Percentiles rank a stretch among this genome's conserved stretches.
Evolutionary conservation across 2,329 filamentous ascomycete genomes (phyloP).

Genomic region (Aspergillus hiratsukae): DNA sequence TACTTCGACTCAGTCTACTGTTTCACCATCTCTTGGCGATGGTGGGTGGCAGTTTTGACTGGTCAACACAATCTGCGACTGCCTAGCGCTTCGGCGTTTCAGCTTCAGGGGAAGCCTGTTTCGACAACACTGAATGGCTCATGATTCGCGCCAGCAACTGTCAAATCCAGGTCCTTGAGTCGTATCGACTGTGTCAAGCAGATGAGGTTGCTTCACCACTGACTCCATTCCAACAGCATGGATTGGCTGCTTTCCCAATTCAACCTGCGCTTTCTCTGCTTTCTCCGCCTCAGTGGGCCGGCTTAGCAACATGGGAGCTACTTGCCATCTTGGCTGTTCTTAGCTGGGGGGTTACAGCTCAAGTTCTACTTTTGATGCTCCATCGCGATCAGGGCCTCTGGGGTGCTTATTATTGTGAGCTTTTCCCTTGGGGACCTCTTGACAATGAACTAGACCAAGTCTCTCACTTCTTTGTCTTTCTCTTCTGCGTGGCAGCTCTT

Average conservation of each 20-base stretch:
- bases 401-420: background rate
- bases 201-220: slow-evolving; percentile 7
- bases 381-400: background rate
- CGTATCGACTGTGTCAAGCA: slow-evolving; percentile 14
- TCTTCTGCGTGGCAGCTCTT: background rate
- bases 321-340: background rate
- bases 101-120: background rate
- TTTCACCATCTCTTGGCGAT: too few relatives aligned
- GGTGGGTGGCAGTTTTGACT: background rate
- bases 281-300: background rate
- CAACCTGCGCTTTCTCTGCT: background rate
- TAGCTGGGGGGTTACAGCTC: background rate
- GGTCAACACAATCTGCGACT: background rate
- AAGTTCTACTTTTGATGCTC: background rate
- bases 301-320: background rate
- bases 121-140: background rate
- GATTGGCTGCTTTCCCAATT: background rate
- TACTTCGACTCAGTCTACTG: too few relatives aligned
- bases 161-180: slow-evolving; percentile 1
- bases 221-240: slow-evolving; percentile 1
- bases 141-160: background rate
- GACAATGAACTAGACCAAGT: slow-evolving; percentile 2
- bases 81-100: background rate
- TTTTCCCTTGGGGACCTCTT: background rate
- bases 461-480: slow-evolving; percentile 9